Conservation (phyloP, 306 rosid genomes). For the Heteromeles arbutifolia region DNA sequence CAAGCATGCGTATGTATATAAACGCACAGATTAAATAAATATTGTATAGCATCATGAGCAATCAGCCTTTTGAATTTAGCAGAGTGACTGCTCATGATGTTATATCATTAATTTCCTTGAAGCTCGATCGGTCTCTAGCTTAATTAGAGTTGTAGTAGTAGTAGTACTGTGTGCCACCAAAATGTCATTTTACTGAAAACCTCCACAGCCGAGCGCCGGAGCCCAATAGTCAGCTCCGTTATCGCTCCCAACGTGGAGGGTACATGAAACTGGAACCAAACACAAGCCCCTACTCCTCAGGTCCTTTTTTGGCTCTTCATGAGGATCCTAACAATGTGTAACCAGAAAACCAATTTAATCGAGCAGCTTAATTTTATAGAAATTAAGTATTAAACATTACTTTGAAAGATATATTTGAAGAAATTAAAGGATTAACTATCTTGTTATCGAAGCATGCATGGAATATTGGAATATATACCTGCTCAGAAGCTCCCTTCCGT, state of each 20-base stretch:
- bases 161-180: conserved; percentile 14
- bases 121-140: conserved; percentile 5
- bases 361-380: not conserved
- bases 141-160: not conserved
- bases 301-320: conserved; percentile 65
- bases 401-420: too few relatives aligned
- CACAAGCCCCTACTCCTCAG: conserved; percentile 93
- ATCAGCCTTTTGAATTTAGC: conserved; percentile 78
- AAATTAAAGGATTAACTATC: too few relatives aligned
- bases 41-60: conserved; percentile 99
- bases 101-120: conserved; percentile 61
- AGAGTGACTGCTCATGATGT: conserved; percentile 99
- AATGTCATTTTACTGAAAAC: conserved; percentile 43
- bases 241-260: conserved; percentile 88
- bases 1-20: not conserved
- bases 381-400: not conserved
- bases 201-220: conserved; percentile 69
- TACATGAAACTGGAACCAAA: conserved; percentile 95
- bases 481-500: conserved; percentile 52
- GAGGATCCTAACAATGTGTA: conserved; percentile 28
- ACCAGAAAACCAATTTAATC: not conserved
- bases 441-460: not conserved
- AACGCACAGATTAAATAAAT: not conserved
- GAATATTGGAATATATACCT: conserved; percentile 21
- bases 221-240: conserved; percentile 99